phyloP scores from a whole-genome alignment of 768 basidiomycete genomes.

The Cytidiella melzeri region DNA sequence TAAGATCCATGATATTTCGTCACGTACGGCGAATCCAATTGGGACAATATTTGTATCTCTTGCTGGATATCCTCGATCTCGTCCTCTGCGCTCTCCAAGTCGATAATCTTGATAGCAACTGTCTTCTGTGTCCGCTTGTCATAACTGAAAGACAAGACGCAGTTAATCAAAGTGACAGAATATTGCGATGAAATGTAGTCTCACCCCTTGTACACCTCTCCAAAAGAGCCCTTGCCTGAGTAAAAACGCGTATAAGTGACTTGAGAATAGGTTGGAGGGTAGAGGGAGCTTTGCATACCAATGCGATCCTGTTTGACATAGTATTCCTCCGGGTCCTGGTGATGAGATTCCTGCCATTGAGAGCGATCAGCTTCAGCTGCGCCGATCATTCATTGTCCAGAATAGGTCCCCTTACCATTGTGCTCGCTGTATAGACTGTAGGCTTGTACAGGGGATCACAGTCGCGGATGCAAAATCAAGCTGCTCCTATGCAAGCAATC shows the following conservation, averaged over 20 bases:
- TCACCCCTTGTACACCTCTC: constrained; percentile 98
- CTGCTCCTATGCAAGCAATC: neutral
- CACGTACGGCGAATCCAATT: constrained; percentile 92
- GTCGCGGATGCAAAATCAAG: neutral
- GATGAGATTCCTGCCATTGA: constrained; percentile 47
- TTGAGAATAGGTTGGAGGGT: neutral
- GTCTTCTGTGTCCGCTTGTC: constrained; percentile 95
- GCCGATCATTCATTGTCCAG: neutral
- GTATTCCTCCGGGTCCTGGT: constrained; percentile 92
- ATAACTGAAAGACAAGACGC: constrained; percentile 47
- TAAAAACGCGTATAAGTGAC: constrained; percentile 5
- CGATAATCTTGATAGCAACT: constrained; percentile 99
- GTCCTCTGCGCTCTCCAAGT: constrained; percentile 97
- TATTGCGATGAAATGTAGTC: constrained; percentile 14
- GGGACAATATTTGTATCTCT: constrained; percentile 96
- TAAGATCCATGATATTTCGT: constrained; percentile 98
- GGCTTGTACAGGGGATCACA: constrained; percentile 6
- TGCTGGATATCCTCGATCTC: constrained; percentile 99
- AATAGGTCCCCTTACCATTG: constrained; percentile 21
- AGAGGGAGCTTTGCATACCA: constrained; percentile 43
- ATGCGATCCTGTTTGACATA: constrained; percentile 98
- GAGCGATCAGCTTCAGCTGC: neutral
- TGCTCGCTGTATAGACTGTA: neutral
- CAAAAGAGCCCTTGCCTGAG: constrained; percentile 95
- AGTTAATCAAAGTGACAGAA: constrained; percentile 4